Percentiles rank a stretch among this genome's conserved stretches.
phyloP scores from a whole-genome alignment of 2,329 filamentous ascomycete species.

The Ophiostoma tasmaniense region DNA sequence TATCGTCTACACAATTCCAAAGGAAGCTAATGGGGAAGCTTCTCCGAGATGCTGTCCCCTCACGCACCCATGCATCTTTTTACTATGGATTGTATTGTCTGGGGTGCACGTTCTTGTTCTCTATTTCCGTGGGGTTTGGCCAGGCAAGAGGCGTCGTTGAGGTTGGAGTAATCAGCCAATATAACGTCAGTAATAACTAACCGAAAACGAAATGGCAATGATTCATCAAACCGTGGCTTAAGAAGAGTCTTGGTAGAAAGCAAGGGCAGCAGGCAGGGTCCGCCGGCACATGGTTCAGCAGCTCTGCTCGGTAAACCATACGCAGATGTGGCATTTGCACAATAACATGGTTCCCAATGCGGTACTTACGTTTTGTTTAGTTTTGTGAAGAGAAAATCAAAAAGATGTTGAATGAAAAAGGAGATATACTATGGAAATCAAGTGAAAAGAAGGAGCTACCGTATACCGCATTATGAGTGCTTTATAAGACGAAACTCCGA shows the following conservation, averaged over 20 bases:
- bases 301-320: neutral
- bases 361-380: no score
- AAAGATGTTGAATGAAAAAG: no score
- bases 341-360: neutral
- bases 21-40: neutral
- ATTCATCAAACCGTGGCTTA: neutral
- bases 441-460: no score
- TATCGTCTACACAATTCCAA: neutral
- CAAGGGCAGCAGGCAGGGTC: neutral
- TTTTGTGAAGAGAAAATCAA: no score
- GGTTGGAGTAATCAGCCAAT: neutral
- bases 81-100: neutral
- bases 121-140: neutral
- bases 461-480: neutral
- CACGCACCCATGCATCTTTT: neutral
- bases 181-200: neutral
- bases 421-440: no score
- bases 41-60: neutral
- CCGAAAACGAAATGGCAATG: neutral
- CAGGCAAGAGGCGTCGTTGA: neutral
- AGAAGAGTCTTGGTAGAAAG: neutral
- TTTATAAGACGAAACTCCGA: constrained; percentile 1
- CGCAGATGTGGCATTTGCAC: neutral
- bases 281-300: neutral
- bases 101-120: neutral